Base-by-base conservation (phyloP, 768 basidiomycete genomes). In the Lactarius indigo region DNA sequence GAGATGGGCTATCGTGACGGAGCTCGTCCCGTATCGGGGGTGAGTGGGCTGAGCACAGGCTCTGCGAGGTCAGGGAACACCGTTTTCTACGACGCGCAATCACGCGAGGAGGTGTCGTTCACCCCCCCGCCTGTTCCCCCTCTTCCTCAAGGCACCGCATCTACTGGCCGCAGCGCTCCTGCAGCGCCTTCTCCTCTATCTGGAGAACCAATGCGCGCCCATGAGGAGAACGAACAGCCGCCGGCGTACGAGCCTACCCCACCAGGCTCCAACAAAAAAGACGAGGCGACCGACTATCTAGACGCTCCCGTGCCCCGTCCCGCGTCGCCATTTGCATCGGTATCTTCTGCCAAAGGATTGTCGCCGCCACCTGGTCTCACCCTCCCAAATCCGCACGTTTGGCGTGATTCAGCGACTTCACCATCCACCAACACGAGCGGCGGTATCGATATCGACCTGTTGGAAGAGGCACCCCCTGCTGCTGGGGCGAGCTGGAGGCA, bases 381-480 rank as follows among this genome's bases (percentile, higher is more conserved):
- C 0, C 31, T 75, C 9, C 73, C 76, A 15, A 73, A 75, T 37
- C 69, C 73, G n/a, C 66, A 67, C 35, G 70, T 70, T 20, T 80
- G 76, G 79, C 76, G 76, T 37, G 76, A 76, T 58, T 80, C 75
- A 68, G 74, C 33, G 12, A 26, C 30, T 30, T 42, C 55, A 18
- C 64, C 56, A 47, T 56, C 12, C 31, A 72, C 12, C 31, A 72
- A 71, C 7, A 55, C 57, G n/a, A 69, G 69, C 47, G 70, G 70
- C 3, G 71, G 65, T 6, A 73, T 86, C 62, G 76, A 80, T 3
- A 81, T 86, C 23, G 88, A 91, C 72, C 73, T 89, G 6, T 76
- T 90, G 18, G 90, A 92, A 67, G 87, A 90, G 39, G 86, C 81
- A 28, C 90, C 90, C 9, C 90, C 90, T 3, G 73, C 73, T 63